Percentiles rank a stretch among this genome's conserved stretches.
Conservation (phyloP, 164 flowering plant species). For the Paratinospora sagittata region DNA sequence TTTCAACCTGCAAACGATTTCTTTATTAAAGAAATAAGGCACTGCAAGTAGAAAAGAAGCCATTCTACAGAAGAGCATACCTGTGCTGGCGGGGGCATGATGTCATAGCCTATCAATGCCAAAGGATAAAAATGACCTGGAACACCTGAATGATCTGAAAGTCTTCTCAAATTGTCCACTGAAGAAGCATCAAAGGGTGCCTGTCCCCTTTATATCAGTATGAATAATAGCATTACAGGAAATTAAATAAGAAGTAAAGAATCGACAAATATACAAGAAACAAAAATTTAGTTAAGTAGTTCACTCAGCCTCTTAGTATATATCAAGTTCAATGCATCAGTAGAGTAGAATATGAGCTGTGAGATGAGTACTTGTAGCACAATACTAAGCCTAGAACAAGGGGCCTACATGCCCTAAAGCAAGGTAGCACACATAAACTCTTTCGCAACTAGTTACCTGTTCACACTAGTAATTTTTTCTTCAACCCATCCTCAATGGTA, state of each 20-base stretch:
- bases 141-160: slow-evolving; percentile 64
- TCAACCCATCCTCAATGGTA: too few relatives aligned
- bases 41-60: neutral
- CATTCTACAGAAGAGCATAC: slow-evolving; percentile 25
- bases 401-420: too few relatives aligned
- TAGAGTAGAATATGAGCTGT: too few relatives aligned
- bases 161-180: slow-evolving; percentile 91
- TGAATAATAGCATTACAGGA: slow-evolving; percentile 8
- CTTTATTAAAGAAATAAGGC: neutral
- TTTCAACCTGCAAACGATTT: slow-evolving; percentile 58
- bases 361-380: too few relatives aligned
- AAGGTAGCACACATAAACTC: too few relatives aligned
- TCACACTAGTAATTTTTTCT: too few relatives aligned
- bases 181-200: slow-evolving; percentile 86
- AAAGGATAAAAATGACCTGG: slow-evolving; percentile 83
- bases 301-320: too few relatives aligned
- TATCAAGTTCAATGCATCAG: too few relatives aligned
- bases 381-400: too few relatives aligned
- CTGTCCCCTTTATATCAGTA: slow-evolving; percentile 50
- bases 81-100: slow-evolving; percentile 95
- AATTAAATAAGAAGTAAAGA: neutral
- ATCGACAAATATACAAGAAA: neutral
- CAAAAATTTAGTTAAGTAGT: neutral
- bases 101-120: slow-evolving; percentile 64
- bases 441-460: too few relatives aligned